These are phyloP conservation scores for Calonectria pteridis DNA, from an alignment of 2,329 filamentous ascomycete genomes.

Conservation along the genomic window DNA sequence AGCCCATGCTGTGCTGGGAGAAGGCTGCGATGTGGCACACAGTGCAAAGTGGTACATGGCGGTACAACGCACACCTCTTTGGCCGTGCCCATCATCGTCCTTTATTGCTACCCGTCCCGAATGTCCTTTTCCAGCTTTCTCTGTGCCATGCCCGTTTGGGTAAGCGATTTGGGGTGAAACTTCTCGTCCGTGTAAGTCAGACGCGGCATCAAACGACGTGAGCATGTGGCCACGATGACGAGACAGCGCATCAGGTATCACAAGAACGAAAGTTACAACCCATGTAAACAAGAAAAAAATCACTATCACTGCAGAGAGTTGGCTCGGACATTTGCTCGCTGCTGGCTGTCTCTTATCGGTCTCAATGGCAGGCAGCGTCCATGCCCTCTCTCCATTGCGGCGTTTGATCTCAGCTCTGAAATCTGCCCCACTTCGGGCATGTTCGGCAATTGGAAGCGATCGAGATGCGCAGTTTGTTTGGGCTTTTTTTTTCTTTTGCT, in stretches of 20 bases:
- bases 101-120: not conserved
- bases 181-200: constrained; percentile 10
- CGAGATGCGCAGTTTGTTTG: not conserved
- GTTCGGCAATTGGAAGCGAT: constrained; percentile 5
- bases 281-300: not conserved
- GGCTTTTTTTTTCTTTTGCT: not conserved
- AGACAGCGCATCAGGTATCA: not conserved
- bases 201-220: not conserved
- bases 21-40: not conserved
- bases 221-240: not conserved
- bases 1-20: not conserved
- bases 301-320: not conserved
- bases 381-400: not conserved
- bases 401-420: not conserved
- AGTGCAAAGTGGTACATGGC: not conserved
- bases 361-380: not conserved
- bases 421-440: not conserved
- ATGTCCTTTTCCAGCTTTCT: not conserved
- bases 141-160: not conserved
- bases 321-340: not conserved
- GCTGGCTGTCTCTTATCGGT: not conserved
- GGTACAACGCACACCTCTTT: not conserved
- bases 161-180: not conserved
- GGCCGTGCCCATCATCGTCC: not conserved
- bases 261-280: not conserved